Base-by-base conservation (phyloP, 805 yeast species). In the Danielia oregonensis region DNA sequence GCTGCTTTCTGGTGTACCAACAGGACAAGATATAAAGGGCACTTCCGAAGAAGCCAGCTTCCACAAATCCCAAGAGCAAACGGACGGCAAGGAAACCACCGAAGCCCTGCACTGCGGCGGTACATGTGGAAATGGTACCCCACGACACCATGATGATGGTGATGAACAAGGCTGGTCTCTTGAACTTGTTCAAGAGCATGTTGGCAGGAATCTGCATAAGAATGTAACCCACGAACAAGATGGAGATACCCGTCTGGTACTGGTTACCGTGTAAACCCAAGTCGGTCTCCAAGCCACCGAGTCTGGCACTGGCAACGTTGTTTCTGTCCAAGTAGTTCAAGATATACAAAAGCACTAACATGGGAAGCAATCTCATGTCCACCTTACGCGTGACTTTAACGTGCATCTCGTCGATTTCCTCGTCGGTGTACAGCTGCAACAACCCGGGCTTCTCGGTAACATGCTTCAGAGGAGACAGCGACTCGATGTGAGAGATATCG, bases 241-340 rank as follows among this genome's bases (percentile, higher is more conserved):
- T 63, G n/a, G 78, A 68, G 36, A 76, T 70, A 52, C 70, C 63
- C 4, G 73, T 71, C 46, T 75, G 74, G 40, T 70, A 72, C 44
- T 72, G 66, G 26, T 50, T 51, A 6, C 74, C 74, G 4, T 50
- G 41, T 26, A 72, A 54, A 1, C 60, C 59, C 32, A 72, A 51
- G 37, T 72, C 77, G 6, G 58, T 57, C 42, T 62, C 62, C 40
- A 74, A 51, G 11, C 76, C 77, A 26, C 74, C 79, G 25, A 72
- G 59, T 37, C 74, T 60, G 2, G 79, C 79, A 46, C 72, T 67
- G 9, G 79, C 79, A 43, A 75, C 70, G 44, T 73, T 74, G 42
- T 71, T 69, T 33, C 79, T 49, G 50, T 74, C 79, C 32, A 74
- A 55, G 44, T 66, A 72, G 44, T 75, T 75, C 40, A 76, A 61